Percentiles rank a stretch among this genome's conserved stretches.
These are phyloP conservation scores for Paecilomyces sp. DNA, from an alignment of 2,329 filamentous ascomycete species.

Conservation along the genomic window DNA sequence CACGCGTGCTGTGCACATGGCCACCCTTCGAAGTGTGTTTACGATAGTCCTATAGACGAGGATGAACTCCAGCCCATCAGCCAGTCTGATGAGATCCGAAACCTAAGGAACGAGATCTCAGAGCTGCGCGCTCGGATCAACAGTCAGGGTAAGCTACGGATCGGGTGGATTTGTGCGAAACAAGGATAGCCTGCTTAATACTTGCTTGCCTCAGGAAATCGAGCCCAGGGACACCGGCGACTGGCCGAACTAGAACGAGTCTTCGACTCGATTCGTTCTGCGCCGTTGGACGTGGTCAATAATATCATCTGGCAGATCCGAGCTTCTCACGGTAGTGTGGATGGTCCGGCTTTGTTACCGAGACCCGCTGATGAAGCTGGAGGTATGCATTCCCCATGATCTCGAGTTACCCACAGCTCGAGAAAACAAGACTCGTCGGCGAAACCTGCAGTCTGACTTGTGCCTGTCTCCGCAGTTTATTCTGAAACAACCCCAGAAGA, in stretches of 20 bases:
- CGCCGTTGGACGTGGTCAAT: slow-evolving; percentile 22
- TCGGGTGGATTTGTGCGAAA: not conserved
- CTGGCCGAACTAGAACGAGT: slow-evolving; percentile 23
- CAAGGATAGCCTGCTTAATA: not conserved
- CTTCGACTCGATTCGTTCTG: slow-evolving; percentile 27
- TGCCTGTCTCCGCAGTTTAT: not conserved
- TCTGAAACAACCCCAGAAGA: not conserved
- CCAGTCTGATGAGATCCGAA: slow-evolving; percentile 30
- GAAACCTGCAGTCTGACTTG: not conserved
- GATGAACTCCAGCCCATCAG: slow-evolving; percentile 27
- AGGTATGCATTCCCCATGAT: not conserved
- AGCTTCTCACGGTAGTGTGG: slow-evolving; percentile 11
- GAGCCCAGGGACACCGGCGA: slow-evolving; percentile 15
- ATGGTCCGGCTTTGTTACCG: slow-evolving; percentile 9
- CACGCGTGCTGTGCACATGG: slow-evolving; percentile 34
- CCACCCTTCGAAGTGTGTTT: slow-evolving; percentile 31
- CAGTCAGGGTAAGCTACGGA: slow-evolving; percentile 14
- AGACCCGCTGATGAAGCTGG: slow-evolving; percentile 9
- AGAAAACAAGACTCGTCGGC: not conserved
- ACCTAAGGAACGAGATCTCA: slow-evolving; percentile 26
- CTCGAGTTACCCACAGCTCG: not conserved
- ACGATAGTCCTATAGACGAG: slow-evolving; percentile 21
- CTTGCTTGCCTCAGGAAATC: slow-evolving; percentile 6
- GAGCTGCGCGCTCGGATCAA: slow-evolving; percentile 21
- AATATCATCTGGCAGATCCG: slow-evolving; percentile 24